Evolutionary conservation across 176 grass and related monocot species (phyloP).

Genomic region (Bothriochloa decipiens): DNA sequence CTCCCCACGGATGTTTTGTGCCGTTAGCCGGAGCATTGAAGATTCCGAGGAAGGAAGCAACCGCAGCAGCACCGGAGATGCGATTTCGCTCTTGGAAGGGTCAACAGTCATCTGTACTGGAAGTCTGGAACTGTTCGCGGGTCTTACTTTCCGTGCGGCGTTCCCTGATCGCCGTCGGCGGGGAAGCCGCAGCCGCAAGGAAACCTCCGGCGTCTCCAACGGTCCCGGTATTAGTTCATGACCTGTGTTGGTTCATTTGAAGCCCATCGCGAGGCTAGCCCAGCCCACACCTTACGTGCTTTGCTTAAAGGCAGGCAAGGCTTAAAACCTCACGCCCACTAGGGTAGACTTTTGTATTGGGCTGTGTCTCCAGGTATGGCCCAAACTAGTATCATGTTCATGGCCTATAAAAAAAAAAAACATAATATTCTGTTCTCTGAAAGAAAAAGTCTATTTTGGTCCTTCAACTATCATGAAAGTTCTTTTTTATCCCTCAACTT

Average conservation of each 20-base stretch:
- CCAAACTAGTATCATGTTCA: background rate
- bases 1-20: background rate
- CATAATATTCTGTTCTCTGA: background rate
- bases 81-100: background rate
- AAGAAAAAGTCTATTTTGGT: too few relatives aligned
- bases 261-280: too few relatives aligned
- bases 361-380: background rate
- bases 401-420: background rate
- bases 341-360: background rate
- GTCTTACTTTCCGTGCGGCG: background rate
- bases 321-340: background rate
- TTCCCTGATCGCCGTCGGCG: background rate
- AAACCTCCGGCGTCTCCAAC: background rate
- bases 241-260: too few relatives aligned
- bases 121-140: background rate
- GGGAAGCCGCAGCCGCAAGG: background rate
- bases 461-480: too few relatives aligned
- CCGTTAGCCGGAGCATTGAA: background rate
- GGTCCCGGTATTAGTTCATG: too few relatives aligned
- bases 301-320: background rate
- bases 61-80: background rate
- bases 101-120: background rate
- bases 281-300: background rate
- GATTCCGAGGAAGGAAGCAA: background rate
- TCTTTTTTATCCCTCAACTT: too few relatives aligned